Percentiles rank a stretch among this genome's conserved stretches.
Evolutionary conservation across 108 stramenopile species (phyloP).

Genomic region (Fragilaria radians): DNA sequence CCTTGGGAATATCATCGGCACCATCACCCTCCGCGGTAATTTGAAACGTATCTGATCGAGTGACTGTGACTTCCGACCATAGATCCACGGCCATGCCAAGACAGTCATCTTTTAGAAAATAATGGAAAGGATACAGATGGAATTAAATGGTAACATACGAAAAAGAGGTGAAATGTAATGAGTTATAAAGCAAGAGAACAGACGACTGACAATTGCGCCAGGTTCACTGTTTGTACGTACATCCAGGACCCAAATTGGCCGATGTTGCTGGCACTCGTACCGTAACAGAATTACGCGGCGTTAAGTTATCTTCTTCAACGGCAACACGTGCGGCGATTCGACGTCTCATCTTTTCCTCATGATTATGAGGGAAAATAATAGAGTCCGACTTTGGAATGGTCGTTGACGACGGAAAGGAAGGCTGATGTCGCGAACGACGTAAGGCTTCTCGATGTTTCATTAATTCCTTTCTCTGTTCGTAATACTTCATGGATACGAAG

Average conservation of each 20-base stretch:
- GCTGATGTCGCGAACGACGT: neutral
- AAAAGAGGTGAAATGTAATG: neutral
- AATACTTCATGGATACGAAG: conserved; percentile 35
- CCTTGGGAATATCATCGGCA: conserved; percentile 82
- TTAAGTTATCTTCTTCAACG: conserved; percentile 79
- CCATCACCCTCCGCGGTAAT: conserved; percentile 89
- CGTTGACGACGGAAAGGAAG: neutral
- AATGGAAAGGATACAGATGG: conserved; percentile 1
- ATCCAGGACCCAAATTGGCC: conserved; percentile 98
- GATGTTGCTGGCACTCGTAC: conserved; percentile 98
- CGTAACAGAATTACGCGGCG: conserved; percentile 78
- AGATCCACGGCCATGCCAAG: conserved; percentile 97
- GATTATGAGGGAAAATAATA: conserved; percentile 71
- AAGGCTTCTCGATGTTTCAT: neutral
- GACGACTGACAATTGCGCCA: neutral
- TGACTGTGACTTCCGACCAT: conserved; percentile 95
- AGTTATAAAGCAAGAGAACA: neutral
- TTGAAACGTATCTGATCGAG: conserved; percentile 83
- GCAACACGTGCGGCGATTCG: conserved; percentile 74
- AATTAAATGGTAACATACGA: neutral
- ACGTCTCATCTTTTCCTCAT: conserved; percentile 86
- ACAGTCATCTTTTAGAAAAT: conserved; percentile 66
- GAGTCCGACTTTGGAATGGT: neutral
- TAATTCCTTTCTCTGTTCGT: conserved; percentile 14
- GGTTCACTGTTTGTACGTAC: conserved; percentile 29